Conservation (phyloP, 768 basidiomycete genomes). For the Filobasidium wieringae region DNA sequence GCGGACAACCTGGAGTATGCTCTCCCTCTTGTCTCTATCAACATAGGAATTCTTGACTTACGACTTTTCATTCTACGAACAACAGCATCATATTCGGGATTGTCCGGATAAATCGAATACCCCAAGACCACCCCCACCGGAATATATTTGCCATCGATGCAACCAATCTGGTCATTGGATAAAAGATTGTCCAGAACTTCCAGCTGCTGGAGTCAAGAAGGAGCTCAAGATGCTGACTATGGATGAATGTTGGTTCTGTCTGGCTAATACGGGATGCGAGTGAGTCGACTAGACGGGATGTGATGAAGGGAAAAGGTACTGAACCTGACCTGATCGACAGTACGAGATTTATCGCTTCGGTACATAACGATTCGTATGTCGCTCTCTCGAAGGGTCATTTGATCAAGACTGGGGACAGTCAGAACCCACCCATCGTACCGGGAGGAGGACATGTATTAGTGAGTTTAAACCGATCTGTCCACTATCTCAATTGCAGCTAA, state of each 20-base stretch:
- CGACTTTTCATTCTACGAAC: conserved; percentile 16
- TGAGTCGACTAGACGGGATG: conserved; percentile 40
- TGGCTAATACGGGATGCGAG: conserved; percentile 86
- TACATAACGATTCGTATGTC: conserved; percentile 85
- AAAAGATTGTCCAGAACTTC: conserved; percentile 57
- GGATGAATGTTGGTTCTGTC: conserved; percentile 92
- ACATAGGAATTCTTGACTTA: conserved; percentile 3
- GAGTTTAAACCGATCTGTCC: conserved; percentile 48
- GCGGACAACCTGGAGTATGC: conserved; percentile 33
- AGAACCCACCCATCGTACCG: conserved; percentile 49
- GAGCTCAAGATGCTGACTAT: conserved; percentile 3
- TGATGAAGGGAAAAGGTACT: neutral
- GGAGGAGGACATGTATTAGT: conserved; percentile 94
- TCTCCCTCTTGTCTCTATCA: neutral
- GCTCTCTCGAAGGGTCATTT: conserved; percentile 96
- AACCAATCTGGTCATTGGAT: conserved; percentile 55
- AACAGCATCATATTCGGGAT: conserved; percentile 64
- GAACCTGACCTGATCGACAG: conserved; percentile 40
- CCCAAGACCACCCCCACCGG: conserved; percentile 44
- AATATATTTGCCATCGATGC: neutral
- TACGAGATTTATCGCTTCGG: conserved; percentile 89
- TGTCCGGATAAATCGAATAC: conserved; percentile 70
- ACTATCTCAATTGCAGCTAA: neutral
- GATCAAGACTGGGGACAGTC: conserved; percentile 54
- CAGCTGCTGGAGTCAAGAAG: conserved; percentile 12